Base-by-base conservation (phyloP, 164 flowering plant species). In the Tetracentron sinense region DNA sequence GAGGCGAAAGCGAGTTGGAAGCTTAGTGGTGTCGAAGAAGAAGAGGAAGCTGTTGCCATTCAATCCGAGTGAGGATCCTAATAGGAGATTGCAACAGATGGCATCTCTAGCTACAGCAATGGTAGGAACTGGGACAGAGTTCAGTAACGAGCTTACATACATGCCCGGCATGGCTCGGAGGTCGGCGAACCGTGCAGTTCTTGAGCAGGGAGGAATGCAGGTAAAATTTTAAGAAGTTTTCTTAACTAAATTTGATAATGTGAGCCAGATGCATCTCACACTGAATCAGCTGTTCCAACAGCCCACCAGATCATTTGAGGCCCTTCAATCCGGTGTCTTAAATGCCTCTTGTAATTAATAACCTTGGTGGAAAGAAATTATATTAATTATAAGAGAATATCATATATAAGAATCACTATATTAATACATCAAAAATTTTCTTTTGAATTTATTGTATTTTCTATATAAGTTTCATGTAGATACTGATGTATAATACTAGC, bases 151-250 rank as follows among this genome's bases (percentile, higher is more conserved):
- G 67, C 96, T 94, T 7, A 84, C 90, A 12, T 94, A 88, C 63
- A 50, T 72, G 70, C 79, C 79, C 1, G 85, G 90, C 57, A 89
- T 89, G 96, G 97, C 98, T 59, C 88, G 86, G 1, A 74, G 80
- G 56, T 85, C 95, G 0, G 93, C 92, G 0, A 94, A 94, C 54
- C 46, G 67, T 53, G 74, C 99, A 28, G 57, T 61, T 31, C 77
- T 85, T 26, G 97, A 94, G 77, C 73, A 70, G 19, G 96, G 79
- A 54, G 96, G 96, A 59, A 89, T 94, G 97, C 97, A 89, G 96
- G 97, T 89, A 73, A 44, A 57, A 31, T 8, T 5, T 0, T 1
- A 30, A 16, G 15, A 1, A 38, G 8, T 38, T 38, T 38, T 38
- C 14, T 10, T 38, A 38, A 38, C 44, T 8, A 8, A 38, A 1